Conservation (phyloP, 169 alveolate species). For the Cryptosporidium parvum region DNA sequence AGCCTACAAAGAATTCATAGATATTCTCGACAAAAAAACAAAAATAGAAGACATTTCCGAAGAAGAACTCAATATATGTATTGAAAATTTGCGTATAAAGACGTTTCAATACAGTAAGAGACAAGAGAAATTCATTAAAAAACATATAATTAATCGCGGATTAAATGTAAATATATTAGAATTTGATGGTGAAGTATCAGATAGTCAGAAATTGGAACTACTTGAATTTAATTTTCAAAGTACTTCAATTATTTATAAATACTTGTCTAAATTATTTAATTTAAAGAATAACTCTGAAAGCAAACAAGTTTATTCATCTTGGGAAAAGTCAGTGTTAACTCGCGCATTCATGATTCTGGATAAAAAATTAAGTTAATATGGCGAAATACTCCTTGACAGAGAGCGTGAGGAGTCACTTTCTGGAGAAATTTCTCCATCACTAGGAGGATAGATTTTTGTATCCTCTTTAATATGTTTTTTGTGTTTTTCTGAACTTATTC, state of each 20-base stretch:
- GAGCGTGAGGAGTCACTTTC: slow-evolving; percentile 58
- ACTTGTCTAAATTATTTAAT: neutral
- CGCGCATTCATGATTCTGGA: slow-evolving; percentile 3
- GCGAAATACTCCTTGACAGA: slow-evolving; percentile 63
- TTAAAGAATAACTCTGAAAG: neutral
- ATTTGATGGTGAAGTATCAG: neutral
- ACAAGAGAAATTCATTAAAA: slow-evolving; percentile 62
- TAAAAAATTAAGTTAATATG: neutral
- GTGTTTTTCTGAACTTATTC: neutral
- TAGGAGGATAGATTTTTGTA: slow-evolving; percentile 7
- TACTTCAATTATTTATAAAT: neutral
- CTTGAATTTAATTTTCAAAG: neutral
- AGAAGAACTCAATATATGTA: slow-evolving; percentile 37
- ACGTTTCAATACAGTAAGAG: slow-evolving; percentile 48
- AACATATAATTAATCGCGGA: slow-evolving; percentile 14
- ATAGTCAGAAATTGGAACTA: neutral
- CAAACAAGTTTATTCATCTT: neutral
- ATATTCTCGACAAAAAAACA: neutral
- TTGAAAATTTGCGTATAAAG: slow-evolving; percentile 10
- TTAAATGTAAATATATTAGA: slow-evolving; percentile 18
- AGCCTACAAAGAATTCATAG: slow-evolving; percentile 52
- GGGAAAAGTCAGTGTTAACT: slow-evolving; percentile 11
- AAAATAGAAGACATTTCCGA: slow-evolving; percentile 9
- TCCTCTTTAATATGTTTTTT: neutral
- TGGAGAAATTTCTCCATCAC: slow-evolving; percentile 73